Conservation (phyloP, 2,329 filamentous ascomycete species). For the Botryosphaeria agaves region DNA sequence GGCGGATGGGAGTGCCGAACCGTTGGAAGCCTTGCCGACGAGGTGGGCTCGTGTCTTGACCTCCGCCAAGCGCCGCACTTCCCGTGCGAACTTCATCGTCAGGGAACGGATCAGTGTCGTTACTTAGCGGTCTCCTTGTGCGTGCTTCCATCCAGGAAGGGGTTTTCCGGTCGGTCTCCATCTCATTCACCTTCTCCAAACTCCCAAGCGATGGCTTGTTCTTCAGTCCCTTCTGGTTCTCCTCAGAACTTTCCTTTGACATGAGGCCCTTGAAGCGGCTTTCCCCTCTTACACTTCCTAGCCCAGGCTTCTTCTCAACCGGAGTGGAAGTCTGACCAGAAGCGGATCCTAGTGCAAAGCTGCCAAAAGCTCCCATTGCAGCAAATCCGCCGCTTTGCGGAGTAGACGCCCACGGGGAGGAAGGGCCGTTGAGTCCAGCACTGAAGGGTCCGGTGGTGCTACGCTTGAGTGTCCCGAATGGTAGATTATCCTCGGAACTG, state of each 20-base stretch:
- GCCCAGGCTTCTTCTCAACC: slow-evolving; percentile 53
- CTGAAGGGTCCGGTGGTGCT: slow-evolving; percentile 36
- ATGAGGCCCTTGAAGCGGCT: slow-evolving; percentile 78
- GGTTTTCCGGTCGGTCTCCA: slow-evolving; percentile 26
- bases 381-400: slow-evolving; percentile 46
- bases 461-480: slow-evolving; percentile 38
- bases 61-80: slow-evolving; percentile 58
- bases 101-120: slow-evolving; percentile 56
- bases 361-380: slow-evolving; percentile 75
- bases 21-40: slow-evolving; percentile 25
- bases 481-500: slow-evolving; percentile 21
- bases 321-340: slow-evolving; percentile 35
- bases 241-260: slow-evolving; percentile 58
- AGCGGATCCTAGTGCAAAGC: slow-evolving; percentile 50
- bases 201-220: slow-evolving; percentile 37
- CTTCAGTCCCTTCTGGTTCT: slow-evolving; percentile 28
- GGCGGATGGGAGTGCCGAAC: slow-evolving; percentile 26
- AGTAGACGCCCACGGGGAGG: slow-evolving; percentile 41
- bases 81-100: slow-evolving; percentile 47
- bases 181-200: slow-evolving; percentile 36
- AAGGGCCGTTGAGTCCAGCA: slow-evolving; percentile 27
- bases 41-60: slow-evolving; percentile 48
- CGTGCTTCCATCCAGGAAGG: slow-evolving; percentile 33
- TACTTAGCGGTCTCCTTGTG: slow-evolving; percentile 29
- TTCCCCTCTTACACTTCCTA: slow-evolving; percentile 52